Base-by-base conservation (phyloP, 1,139 yeast species). In the Saccharomyces hybrid region DNA sequence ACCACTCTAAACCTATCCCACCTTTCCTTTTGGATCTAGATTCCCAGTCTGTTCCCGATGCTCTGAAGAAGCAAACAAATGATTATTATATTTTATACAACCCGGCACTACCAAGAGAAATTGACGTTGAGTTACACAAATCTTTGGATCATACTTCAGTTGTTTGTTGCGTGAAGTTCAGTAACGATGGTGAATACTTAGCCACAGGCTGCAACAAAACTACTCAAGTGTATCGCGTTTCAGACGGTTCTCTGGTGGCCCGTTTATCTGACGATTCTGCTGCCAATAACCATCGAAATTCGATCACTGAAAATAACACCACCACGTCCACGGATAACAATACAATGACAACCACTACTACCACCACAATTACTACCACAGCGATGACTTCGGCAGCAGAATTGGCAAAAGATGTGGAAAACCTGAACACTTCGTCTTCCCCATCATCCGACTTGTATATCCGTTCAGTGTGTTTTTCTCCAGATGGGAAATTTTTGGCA, bases 181-280 rank as follows among this genome's bases (percentile, higher is more conserved):
- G 93, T 59, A 84, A 84, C 62, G 96, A 90, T 71, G 98, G 98
- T 60, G 88, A 88, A 73, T 88, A 81, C 69, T 80, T 93, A 64
- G 99, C 99, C 26, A 93, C 99, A 26, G 99, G 99, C 48, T 91
- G 98, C 75, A 93, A 93, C 75, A 89, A 93, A 69, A 83, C 95
- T 48, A 95, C 98, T 8, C 97, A 90, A 72, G 96, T 93, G 58
- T 93, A 86, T 73, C 88, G 87, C 63, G 97, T 91, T 49, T 86
- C 87, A 66, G 87, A 96, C 29, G 99, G 99, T 62, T 95, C 88
- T 67, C 77, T 89, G 60, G 83, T 90, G 58, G 96, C 97, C 55
- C 83, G 86, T 66, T 79, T 93, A 63, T 84, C 88, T 62, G 98
- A 93, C 71, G 97, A 91, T 68, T 79, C 82, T 60, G 76, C 79